phyloP scores from a whole-genome alignment of 2,329 filamentous ascomycete genomes.

The Exophiala phaeomuriformis region DNA sequence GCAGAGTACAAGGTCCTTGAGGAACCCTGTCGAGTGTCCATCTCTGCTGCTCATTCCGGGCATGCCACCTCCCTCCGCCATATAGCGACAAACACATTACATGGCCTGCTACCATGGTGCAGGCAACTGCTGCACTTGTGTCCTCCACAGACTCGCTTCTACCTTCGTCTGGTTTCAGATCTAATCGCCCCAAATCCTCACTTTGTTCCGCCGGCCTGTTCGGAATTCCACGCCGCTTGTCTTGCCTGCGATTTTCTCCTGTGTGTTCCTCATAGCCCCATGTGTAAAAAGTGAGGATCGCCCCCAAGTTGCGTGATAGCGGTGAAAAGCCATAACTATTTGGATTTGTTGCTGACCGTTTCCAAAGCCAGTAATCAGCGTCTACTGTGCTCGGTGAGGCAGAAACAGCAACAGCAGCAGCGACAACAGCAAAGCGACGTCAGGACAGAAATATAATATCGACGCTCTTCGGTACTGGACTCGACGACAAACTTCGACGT shows the following conservation, averaged over 20 bases:
- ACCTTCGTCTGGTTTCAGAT: conserved; percentile 3
- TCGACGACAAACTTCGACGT: not conserved
- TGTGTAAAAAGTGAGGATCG: not conserved
- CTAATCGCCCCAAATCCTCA: conserved; percentile 1
- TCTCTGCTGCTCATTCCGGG: conserved; percentile 5
- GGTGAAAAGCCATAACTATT: not conserved
- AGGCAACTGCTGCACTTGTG: conserved; percentile 1
- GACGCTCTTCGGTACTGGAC: not conserved
- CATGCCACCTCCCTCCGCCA: conserved; percentile 8
- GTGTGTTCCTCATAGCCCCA: conserved; percentile 4
- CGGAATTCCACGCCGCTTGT: conserved; percentile 14
- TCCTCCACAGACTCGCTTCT: conserved; percentile 7
- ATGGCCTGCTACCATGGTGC: conserved; percentile 12
- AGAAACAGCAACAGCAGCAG: not conserved
- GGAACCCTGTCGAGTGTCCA: not conserved
- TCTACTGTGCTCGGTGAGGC: conserved; percentile 1
- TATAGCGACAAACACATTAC: not conserved
- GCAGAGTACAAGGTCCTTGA: not conserved
- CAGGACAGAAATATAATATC: not conserved
- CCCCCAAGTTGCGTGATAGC: not conserved
- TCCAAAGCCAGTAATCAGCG: conserved; percentile 1
- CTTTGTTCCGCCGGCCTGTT: conserved; percentile 5
- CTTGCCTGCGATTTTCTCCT: conserved; percentile 10
- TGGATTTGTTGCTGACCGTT: not conserved
- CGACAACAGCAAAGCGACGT: not conserved